Evolutionary conservation across 441 rosid genomes (phyloP), one percentile per base, ranked within the genome.

Genomic region (Francoa sonchifolia): DNA sequence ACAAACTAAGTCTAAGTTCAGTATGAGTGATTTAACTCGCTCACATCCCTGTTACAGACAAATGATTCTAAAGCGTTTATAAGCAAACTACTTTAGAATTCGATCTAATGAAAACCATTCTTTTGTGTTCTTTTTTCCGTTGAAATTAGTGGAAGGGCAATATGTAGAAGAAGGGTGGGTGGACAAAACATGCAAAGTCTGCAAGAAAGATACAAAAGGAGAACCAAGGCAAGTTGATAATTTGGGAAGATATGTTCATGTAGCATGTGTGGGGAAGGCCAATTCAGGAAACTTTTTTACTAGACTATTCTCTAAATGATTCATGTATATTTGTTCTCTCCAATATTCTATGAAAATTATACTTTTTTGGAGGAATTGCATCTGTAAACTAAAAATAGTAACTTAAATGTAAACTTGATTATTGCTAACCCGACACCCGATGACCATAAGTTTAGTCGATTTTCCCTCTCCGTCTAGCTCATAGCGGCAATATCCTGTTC

Each of bases 141-240:
- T 29, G 48, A 42, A 50, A 53, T 20, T 26, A 83, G 95, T 88
- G 73, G 90, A 88, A 40, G 95, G 97, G 25, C 26, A 79, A 41
- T 88, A 81, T 36, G 93, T 84, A 39, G 97, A 88, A 54, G 94
- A 88, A 18, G 94, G 97, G 4, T 88, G 97, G 97, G 90, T 88
- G 7, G 95, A 84, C 74, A 89, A 79, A 62, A 79, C 92, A 11
- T 84, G 97, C 76, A 84, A 68, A 59, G 64, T 81, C 1, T 87
- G 89, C 75, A 82, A 77, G 68, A 77, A 84, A 48, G 95, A 89
- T 42, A 84, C 95, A 0, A 55, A 50, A 48, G 92, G 88, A 1
- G 95, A 84, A 8, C 52, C 78, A 21, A 73, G 94, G 42, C 87
- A 88, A 60, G 78, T 79, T 3, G 97, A 84, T 69, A 78, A 68